Conservation (phyloP, 805 yeast species). For the Monosporozyma solicola region DNA sequence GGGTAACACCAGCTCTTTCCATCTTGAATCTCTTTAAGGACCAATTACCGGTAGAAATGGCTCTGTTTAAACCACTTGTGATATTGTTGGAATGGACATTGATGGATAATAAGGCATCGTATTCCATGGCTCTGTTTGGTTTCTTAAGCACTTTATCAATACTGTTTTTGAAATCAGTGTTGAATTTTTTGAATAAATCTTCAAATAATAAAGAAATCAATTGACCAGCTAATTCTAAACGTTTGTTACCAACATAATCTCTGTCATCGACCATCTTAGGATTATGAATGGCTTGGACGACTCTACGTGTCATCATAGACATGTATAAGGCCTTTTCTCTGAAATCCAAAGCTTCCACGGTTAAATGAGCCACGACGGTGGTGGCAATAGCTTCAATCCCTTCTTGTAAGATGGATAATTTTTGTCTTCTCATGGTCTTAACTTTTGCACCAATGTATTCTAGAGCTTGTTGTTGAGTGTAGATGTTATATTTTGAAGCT, state of each 20-base stretch:
- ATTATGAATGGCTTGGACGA: conserved; percentile 88
- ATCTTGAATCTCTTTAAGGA: conserved; percentile 95
- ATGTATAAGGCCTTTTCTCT: conserved; percentile 90
- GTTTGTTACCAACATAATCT: conserved; percentile 96
- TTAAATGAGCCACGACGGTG: conserved; percentile 89
- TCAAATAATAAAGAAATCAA: conserved; percentile 90
- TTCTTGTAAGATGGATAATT: conserved; percentile 74
- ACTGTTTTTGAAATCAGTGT: conserved; percentile 86
- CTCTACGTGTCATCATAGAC: conserved; percentile 95
- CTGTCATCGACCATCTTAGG: conserved; percentile 96
- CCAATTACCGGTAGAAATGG: conserved; percentile 99
- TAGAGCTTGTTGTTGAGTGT: conserved; percentile 89
- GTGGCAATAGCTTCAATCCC: conserved; percentile 96
- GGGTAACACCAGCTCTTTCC: conserved; percentile 99
- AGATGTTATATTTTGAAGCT: conserved; percentile 73
- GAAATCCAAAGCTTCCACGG: conserved; percentile 77
- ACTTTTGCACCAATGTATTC: conserved; percentile 87
- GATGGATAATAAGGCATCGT: conserved; percentile 84
- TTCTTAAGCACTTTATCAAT: conserved; percentile 89
- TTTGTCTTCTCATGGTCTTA: conserved; percentile 87
- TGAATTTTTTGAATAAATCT: conserved; percentile 94
- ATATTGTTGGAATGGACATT: conserved; percentile 88
- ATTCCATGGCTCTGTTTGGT: conserved; percentile 90
- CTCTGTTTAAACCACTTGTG: conserved; percentile 89
- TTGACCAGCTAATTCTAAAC: conserved; percentile 96